These are phyloP conservation scores for Microdochium bolleyi DNA, from an alignment of 2,329 filamentous ascomycete species.

Conservation along the genomic window DNA sequence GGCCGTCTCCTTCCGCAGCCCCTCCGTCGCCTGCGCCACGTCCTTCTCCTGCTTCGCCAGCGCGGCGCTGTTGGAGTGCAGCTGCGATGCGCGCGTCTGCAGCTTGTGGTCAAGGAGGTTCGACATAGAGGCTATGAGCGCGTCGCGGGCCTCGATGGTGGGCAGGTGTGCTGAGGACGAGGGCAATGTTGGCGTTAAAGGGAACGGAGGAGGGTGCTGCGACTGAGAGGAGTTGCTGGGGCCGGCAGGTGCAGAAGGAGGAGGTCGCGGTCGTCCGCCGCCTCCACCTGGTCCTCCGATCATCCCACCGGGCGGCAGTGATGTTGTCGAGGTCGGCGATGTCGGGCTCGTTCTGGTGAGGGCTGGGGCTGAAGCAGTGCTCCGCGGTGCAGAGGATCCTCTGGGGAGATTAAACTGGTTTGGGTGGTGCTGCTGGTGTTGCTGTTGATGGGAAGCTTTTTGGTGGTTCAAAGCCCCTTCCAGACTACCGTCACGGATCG, in stretches of 20 bases:
- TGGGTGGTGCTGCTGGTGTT: background rate
- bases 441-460: background rate
- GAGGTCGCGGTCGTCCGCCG: background rate
- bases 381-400: background rate
- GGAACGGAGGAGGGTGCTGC: background rate
- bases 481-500: too few relatives aligned
- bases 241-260: background rate
- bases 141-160: conserved; percentile 48
- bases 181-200: conserved; percentile 25
- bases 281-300: background rate
- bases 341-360: background rate
- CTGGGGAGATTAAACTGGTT: background rate
- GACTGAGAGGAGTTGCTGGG: background rate
- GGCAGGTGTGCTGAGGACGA: conserved; percentile 34
- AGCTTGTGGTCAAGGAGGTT: conserved; percentile 64
- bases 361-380: background rate
- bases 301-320: background rate
- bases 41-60: conserved; percentile 62
- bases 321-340: background rate
- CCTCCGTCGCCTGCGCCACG: conserved; percentile 50
- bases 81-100: conserved; percentile 55
- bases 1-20: conserved; percentile 55
- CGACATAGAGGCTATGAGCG: conserved; percentile 56
- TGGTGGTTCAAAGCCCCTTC: too few relatives aligned
- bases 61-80: conserved; percentile 61